Base-by-base conservation (phyloP, 768 basidiomycete species). In the Pilatotrama ljubarskyi region DNA sequence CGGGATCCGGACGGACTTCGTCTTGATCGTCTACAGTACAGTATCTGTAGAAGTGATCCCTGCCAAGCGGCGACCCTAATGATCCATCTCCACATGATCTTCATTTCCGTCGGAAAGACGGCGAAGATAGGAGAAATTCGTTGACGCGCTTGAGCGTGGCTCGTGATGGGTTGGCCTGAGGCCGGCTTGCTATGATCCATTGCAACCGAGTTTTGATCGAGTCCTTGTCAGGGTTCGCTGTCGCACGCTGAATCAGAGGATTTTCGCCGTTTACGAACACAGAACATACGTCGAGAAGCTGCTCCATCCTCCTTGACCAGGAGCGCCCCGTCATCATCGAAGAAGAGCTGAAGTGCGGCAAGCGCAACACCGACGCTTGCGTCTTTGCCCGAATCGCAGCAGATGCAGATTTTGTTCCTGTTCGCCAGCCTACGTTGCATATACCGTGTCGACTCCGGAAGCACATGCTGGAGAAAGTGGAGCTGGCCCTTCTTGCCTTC, bases 131-230 rank as follows among this genome's bases (percentile, higher is more conserved):
- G 5, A 92, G 71, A 64, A 81, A 90, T 63, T 88, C 85, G 68
- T 94, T 93, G 44, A 91, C 82, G 14, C 86, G 75, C 71, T 91
- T 91, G 59, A 98, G 78, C 9, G 90, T 92, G 15, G 84, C 80
- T 41, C 94, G 82, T 10, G 91, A 86, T 0, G 96, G 95, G 69
- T 97, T 98, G 3, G 87, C 89, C 54, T 78, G 76, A 5, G 91
- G 89, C 51, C 81, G 76, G 63, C 84, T 87, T 18, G 87, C 78
- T 58, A 95, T 88, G 48, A 98, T 84, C 91, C 91, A 93, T 69
- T 98, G 88, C 36, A 98, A 77, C 17, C 93, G 81, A 13, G 78
- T 86, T 11, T 84, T 83, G 62, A 98, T 84, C 13, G 80, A 73
- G 18, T 78, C 72, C 71, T 97, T 97, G 63, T 77, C 79, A 43